These are phyloP conservation scores for Petrea volubilis DNA, from an alignment of 257 asterid genomes.

Conservation along the genomic window DNA sequence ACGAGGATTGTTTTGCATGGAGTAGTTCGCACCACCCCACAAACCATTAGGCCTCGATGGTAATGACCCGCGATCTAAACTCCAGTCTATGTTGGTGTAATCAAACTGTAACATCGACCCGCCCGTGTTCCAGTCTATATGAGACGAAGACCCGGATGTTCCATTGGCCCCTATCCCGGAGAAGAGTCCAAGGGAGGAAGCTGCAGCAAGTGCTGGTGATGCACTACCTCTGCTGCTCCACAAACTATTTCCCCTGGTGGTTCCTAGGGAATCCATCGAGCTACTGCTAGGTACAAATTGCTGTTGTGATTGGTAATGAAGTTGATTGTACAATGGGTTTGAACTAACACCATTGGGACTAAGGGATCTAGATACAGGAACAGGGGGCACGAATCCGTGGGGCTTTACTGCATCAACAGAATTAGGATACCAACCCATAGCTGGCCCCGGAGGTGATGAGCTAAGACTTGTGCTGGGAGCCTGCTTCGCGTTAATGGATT, in stretches of 20 bases:
- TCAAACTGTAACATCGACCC: constrained; percentile 51
- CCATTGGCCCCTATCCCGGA: constrained; percentile 49
- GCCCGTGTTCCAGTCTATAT: constrained; percentile 60
- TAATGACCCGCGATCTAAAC: constrained; percentile 46
- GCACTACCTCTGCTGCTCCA: constrained; percentile 40
- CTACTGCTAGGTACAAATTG: constrained; percentile 42
- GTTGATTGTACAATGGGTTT: constrained; percentile 45
- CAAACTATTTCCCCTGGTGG: constrained; percentile 33
- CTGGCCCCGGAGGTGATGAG: constrained; percentile 53
- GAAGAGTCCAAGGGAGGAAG: constrained; percentile 69
- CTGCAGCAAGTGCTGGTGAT: constrained; percentile 45
- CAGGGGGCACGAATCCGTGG: constrained; percentile 41
- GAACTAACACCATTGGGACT: constrained; percentile 31
- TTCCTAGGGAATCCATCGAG: constrained; percentile 34
- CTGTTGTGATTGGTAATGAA: constrained; percentile 47
- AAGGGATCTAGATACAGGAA: constrained; percentile 39
- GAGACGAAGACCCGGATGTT: constrained; percentile 44
- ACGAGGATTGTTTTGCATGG: constrained; percentile 31
- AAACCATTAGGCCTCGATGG: constrained; percentile 33
- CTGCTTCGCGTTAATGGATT: constrained; percentile 37
- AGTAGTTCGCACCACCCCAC: constrained; percentile 36
- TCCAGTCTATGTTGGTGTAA: constrained; percentile 73
- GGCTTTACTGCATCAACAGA: constrained; percentile 38
- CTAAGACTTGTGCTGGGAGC: constrained; percentile 39
- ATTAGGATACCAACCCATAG: constrained; percentile 41